Conservation (phyloP, 2,329 filamentous ascomycete species). For the Drechslera avenae region DNA sequence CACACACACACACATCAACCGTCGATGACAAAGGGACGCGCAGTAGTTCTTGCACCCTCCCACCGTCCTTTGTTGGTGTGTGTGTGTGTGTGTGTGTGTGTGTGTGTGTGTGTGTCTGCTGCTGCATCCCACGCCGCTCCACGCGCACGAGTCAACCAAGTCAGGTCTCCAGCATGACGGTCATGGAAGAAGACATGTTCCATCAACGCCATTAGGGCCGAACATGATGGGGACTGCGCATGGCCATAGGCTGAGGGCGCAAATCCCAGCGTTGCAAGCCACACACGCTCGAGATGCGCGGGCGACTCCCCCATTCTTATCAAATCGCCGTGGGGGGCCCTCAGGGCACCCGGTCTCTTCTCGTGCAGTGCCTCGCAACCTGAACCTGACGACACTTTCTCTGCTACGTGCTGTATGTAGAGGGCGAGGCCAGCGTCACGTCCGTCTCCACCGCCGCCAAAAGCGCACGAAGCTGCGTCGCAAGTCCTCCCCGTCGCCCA, state of each 20-base stretch:
- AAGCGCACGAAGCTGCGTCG: background rate
- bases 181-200: background rate
- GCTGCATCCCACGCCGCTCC: background rate
- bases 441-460: background rate
- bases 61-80: background rate
- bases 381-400: constrained; percentile 12
- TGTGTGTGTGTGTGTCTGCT: no score
- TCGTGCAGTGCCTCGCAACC: constrained; percentile 13
- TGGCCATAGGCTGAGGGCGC: constrained; percentile 9
- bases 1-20: background rate
- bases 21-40: constrained; percentile 1
- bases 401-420: constrained; percentile 5
- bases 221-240: constrained; percentile 6
- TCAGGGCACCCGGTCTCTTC: constrained; percentile 11
- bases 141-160: constrained; percentile 12
- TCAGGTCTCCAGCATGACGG: constrained; percentile 1
- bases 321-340: constrained; percentile 24
- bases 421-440: constrained; percentile 5
- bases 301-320: constrained; percentile 17
- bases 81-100: no score
- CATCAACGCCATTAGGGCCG: background rate
- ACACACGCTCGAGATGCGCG: constrained; percentile 10
- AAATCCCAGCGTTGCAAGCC: constrained; percentile 5
- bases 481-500: background rate
- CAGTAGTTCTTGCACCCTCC: background rate